Evolutionary conservation across 2,329 filamentous ascomycete species (phyloP).

Genomic region (Neophaeococcomyces aloes): DNA sequence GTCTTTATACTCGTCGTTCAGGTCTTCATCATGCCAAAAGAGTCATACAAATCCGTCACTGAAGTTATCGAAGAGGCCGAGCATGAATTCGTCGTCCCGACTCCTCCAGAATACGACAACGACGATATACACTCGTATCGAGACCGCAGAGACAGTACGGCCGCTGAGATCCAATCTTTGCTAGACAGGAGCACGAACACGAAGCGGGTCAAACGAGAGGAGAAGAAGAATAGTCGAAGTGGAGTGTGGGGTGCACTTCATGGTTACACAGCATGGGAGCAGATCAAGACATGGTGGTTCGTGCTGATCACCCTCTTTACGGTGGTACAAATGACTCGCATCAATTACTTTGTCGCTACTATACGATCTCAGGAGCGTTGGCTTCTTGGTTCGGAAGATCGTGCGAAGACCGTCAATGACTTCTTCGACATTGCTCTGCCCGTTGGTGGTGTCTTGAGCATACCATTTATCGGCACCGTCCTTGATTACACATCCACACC

Average conservation of each 20-base stretch:
- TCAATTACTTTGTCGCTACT: constrained; percentile 90
- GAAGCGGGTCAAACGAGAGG: constrained; percentile 51
- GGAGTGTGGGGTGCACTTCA: constrained; percentile 86
- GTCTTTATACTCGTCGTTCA: constrained; percentile 55
- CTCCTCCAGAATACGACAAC: constrained; percentile 45
- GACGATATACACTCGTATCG: constrained; percentile 38
- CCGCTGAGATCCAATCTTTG: constrained; percentile 62
- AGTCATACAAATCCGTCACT: constrained; percentile 74
- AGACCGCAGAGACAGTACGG: constrained; percentile 51
- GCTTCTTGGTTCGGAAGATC: constrained; percentile 52
- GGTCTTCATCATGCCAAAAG: constrained; percentile 59
- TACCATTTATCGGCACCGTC: constrained; percentile 73
- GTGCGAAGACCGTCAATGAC: constrained; percentile 62
- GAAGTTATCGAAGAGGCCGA: constrained; percentile 69
- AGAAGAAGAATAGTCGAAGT: constrained; percentile 55
- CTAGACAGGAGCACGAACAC: constrained; percentile 55
- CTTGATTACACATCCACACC: constrained; percentile 68
- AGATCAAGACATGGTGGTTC: constrained; percentile 76
- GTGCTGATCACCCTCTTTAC: constrained; percentile 74
- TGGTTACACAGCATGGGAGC: constrained; percentile 55
- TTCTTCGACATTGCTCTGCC: constrained; percentile 82
- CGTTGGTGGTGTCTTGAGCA: constrained; percentile 68
- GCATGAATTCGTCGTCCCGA: constrained; percentile 29
- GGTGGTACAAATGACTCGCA: constrained; percentile 63
- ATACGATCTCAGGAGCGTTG: constrained; percentile 71